Evolutionary conservation across 768 basidiomycete genomes (phyloP).

Genomic region (Coprinopsis cinerea): DNA sequence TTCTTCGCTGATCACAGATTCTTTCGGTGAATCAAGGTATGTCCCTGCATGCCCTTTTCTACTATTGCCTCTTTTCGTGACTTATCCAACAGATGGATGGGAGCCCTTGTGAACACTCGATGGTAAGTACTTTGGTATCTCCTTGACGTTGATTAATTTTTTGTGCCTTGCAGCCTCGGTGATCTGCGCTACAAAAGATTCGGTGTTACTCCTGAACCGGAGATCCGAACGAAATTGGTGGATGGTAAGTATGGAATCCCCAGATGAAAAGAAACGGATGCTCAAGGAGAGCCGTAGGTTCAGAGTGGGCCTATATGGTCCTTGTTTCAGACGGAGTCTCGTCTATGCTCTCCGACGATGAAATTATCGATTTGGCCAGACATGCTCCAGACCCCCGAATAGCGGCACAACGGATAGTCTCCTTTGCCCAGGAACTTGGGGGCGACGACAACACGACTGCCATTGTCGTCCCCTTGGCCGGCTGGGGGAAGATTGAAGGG

Average conservation of each 20-base stretch:
- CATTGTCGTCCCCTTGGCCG: conserved; percentile 85
- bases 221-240: conserved; percentile 70
- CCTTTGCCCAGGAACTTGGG: conserved; percentile 82
- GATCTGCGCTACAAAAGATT: conserved; percentile 86
- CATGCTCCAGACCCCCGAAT: conserved; percentile 61
- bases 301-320: conserved; percentile 81
- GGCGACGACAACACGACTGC: conserved; percentile 91
- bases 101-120: conserved; percentile 86
- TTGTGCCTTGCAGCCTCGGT: conserved; percentile 54
- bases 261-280: too few species aligned
- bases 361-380: conserved; percentile 87
- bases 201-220: conserved; percentile 91
- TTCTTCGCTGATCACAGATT: conserved; percentile 84
- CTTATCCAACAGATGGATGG: conserved; percentile 72
- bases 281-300: too few species aligned
- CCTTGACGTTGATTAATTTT: not conserved
- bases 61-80: not conserved
- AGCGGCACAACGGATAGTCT: conserved; percentile 79
- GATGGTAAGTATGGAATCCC: too few species aligned
- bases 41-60: conserved; percentile 11
- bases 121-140: conserved; percentile 42
- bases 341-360: conserved; percentile 86
- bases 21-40: conserved; percentile 88
- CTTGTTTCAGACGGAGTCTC: conserved; percentile 94
- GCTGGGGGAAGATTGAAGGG: conserved; percentile 82